Percentiles rank a stretch among this genome's conserved stretches.
These are phyloP conservation scores for Cryptococcus deneoformans DNA, from an alignment of 1,284 basidiomycete genomes.

Conservation along the genomic window DNA sequence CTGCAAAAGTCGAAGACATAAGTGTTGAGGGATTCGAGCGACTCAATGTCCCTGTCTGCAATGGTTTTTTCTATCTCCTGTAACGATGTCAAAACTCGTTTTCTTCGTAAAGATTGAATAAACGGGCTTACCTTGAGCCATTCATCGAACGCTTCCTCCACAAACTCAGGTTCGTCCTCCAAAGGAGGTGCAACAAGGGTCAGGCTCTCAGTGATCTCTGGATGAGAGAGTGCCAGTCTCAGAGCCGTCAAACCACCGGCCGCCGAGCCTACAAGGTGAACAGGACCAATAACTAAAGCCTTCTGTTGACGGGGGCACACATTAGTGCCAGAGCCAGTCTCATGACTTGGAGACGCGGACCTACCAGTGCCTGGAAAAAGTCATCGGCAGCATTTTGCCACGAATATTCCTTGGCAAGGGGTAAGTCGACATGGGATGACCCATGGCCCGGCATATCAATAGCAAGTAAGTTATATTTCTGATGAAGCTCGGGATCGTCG, in stretches of 20 bases:
- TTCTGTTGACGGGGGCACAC: background rate
- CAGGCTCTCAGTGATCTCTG: conserved; percentile 9
- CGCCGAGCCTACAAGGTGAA: conserved; percentile 22
- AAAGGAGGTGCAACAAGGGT: conserved; percentile 16
- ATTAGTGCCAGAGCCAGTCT: background rate
- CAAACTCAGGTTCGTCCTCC: conserved; percentile 8
- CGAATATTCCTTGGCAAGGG: conserved; percentile 4
- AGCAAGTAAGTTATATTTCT: conserved; percentile 26
- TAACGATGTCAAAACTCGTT: too few species aligned
- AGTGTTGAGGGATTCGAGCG: conserved; percentile 19
- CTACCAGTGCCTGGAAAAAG: conserved; percentile 6
- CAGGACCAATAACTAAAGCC: conserved; percentile 7
- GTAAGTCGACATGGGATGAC: conserved; percentile 5
- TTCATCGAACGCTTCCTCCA: conserved; percentile 17
- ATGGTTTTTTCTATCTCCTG: conserved; percentile 12
- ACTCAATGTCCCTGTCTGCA: conserved; percentile 13
- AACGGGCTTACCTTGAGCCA: conserved; percentile 18
- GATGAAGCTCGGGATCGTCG: conserved; percentile 24
- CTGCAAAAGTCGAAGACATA: conserved; percentile 21
- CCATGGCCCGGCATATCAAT: conserved; percentile 30
- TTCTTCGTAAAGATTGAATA: background rate
- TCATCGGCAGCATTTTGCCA: conserved; percentile 10
- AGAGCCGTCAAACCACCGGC: conserved; percentile 16
- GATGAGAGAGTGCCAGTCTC: conserved; percentile 10
- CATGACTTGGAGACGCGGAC: background rate